Percentiles rank a stretch among this genome's conserved stretches.
These are phyloP conservation scores for Leccinum rimulosum DNA, from an alignment of 768 basidiomycete species.

Conservation along the genomic window DNA sequence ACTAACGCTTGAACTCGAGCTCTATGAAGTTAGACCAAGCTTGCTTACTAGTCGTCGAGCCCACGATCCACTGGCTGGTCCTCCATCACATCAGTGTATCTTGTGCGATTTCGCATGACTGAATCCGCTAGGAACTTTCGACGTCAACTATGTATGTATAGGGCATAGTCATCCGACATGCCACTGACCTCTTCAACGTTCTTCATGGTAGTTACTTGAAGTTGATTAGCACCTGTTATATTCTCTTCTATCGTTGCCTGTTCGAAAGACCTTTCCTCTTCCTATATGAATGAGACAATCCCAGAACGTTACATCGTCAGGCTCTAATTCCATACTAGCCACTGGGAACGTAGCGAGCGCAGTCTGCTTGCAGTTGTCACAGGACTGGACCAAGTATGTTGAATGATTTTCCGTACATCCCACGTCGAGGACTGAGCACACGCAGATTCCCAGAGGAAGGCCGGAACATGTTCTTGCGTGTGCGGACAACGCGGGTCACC, in stretches of 20 bases:
- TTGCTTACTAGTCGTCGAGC: too few species aligned
- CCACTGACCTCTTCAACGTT: too few species aligned
- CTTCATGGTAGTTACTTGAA: not conserved
- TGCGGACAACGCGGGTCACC: not conserved
- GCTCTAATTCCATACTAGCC: not conserved
- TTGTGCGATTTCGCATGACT: too few species aligned
- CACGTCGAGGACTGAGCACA: not conserved
- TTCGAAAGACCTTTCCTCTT: not conserved
- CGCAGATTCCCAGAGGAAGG: not conserved
- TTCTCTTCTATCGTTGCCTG: not conserved
- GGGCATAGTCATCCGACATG: too few species aligned
- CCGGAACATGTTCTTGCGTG: not conserved
- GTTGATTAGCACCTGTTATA: not conserved
- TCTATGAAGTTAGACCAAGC: too few species aligned
- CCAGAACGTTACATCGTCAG: not conserved
- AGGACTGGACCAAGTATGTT: not conserved
- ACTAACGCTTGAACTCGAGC: not conserved
- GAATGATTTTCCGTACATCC: not conserved
- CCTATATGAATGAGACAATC: not conserved
- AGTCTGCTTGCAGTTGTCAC: not conserved
- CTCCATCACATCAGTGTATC: too few species aligned
- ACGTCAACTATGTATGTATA: too few species aligned
- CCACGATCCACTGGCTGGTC: too few species aligned
- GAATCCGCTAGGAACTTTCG: too few species aligned
- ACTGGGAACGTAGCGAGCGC: not conserved